Base-by-base conservation (phyloP, 805 yeast genomes). In the Lachancea lanzarotensis region DNA sequence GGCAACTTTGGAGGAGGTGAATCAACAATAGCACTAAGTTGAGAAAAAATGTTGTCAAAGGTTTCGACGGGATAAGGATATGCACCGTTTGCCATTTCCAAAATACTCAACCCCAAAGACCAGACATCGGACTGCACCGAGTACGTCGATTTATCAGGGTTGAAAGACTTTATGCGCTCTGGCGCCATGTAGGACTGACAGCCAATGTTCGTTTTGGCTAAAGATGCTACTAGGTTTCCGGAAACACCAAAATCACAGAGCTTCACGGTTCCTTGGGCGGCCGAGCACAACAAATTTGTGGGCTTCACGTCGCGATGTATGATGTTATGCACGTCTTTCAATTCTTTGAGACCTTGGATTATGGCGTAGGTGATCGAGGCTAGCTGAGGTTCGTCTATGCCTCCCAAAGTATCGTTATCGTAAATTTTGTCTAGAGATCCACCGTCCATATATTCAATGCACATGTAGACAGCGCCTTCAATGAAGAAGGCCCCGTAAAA, bases 171-270 rank as follows among this genome's bases (percentile, higher is more conserved):
- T 54, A 93, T 93, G 59, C 98, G 76, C 62, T 91, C 98, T 1
- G 98, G 98, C 1, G 98, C 98, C 98, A 93, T 93, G 65, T 91
- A 91, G 1, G 95, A 84, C 67, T 93, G 98, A 66, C 98, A 91
- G 3, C 98, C 98, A 52, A 91, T 88, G 56, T 93, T 91, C 0
- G 98, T 91, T 57, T 88, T 81, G 13, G 98, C 98, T 55, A 91
- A 72, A 0, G 96, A 87, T 2, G 97, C 96, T 18, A 93, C 98
- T 49, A 91, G 70, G 59, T 91, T 91, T 16, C 98, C 98, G 43
- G 89, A 79, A 18, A 91, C 98, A 43, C 98, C 98, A 65, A 91
- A 91, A 67, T 91, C 98, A 69, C 96, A 88, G 25, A 91, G 70
- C 63, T 91, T 91, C 31, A 91, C 84, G 49, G 83, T 81, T n/a